Conservation (phyloP, 495 filamentous ascomycete species). For the Trichoderma virens region DNA sequence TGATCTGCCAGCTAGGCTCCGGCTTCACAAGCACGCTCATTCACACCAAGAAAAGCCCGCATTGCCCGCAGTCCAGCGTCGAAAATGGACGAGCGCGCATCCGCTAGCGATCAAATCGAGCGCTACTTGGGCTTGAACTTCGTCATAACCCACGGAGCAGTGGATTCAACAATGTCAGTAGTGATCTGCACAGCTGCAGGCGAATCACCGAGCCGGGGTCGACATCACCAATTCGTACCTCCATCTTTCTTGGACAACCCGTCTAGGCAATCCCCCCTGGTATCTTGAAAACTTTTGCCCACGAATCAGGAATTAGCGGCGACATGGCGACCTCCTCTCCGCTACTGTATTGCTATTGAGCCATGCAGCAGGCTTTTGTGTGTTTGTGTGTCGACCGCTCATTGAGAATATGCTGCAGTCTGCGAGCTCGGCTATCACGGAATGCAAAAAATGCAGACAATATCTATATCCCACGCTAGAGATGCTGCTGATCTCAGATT, state of each 20-base stretch:
- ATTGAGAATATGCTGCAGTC: too few species aligned
- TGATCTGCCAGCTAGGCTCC: too few species aligned
- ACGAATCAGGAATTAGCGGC: neutral
- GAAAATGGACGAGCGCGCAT: neutral
- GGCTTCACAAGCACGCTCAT: too few species aligned
- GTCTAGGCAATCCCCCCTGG: neutral
- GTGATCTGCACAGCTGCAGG: constrained; percentile 6
- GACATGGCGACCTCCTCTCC: neutral
- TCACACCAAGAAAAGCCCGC: too few species aligned
- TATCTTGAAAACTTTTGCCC: neutral
- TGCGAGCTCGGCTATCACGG: too few species aligned
- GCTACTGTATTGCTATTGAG: neutral
- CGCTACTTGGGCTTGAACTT: neutral
- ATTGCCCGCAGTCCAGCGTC: neutral
- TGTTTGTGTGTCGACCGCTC: neutral
- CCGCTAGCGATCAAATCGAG: neutral
- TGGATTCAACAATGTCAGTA: neutral
- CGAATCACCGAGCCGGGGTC: neutral
- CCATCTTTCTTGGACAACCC: neutral
- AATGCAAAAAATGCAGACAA: too few species aligned
- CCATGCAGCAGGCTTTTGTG: neutral
- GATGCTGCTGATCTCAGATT: too few species aligned
- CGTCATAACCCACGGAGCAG: constrained; percentile 3
- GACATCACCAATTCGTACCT: neutral
- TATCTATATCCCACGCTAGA: too few species aligned